Evolutionary conservation across 176 grass and related monocot genomes (phyloP).

Genomic region (Stipa capillata): DNA sequence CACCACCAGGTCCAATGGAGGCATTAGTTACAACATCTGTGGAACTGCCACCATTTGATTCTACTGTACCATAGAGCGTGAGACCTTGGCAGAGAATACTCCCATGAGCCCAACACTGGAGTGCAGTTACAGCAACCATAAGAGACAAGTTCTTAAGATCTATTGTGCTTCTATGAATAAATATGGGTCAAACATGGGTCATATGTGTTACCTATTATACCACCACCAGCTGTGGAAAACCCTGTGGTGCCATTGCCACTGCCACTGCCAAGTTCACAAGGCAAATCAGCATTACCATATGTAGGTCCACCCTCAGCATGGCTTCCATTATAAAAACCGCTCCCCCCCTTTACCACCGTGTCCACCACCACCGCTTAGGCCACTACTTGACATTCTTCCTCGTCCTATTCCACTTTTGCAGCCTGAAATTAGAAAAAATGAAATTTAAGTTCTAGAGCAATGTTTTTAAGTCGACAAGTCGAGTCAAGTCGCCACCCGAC

Average conservation of each 20-base stretch:
- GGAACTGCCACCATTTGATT: slow-evolving; percentile 80
- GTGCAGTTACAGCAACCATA: slow-evolving; percentile 20
- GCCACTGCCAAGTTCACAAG: slow-evolving; percentile 97
- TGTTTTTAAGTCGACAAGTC: too few species aligned
- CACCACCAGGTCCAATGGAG: slow-evolving; percentile 71
- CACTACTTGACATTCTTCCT: slow-evolving; percentile 49
- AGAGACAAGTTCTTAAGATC: slow-evolving; percentile 1
- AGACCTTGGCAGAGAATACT: slow-evolving; percentile 71
- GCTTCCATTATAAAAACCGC: slow-evolving; percentile 33
- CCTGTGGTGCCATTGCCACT: slow-evolving; percentile 76
- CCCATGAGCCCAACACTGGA: slow-evolving; percentile 96
- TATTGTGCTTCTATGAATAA: neutral
- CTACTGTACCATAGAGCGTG: slow-evolving; percentile 64
- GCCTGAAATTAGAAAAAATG: slow-evolving; percentile 43
- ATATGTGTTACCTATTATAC: slow-evolving; percentile 75
- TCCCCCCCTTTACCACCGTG: slow-evolving; percentile 94
- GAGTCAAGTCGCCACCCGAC: too few species aligned
- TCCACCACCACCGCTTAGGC: slow-evolving; percentile 82
- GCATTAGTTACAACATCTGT: slow-evolving; percentile 30
- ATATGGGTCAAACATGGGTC: neutral
- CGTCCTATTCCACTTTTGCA: slow-evolving; percentile 86
- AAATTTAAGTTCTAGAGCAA: neutral
- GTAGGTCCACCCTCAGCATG: slow-evolving; percentile 51
- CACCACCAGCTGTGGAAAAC: slow-evolving; percentile 82
- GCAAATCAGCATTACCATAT: slow-evolving; percentile 84